Percentiles rank a stretch among this genome's conserved stretches.
Evolutionary conservation across 768 basidiomycete genomes (phyloP).

Genomic region (Auriscalpium microsporum): DNA sequence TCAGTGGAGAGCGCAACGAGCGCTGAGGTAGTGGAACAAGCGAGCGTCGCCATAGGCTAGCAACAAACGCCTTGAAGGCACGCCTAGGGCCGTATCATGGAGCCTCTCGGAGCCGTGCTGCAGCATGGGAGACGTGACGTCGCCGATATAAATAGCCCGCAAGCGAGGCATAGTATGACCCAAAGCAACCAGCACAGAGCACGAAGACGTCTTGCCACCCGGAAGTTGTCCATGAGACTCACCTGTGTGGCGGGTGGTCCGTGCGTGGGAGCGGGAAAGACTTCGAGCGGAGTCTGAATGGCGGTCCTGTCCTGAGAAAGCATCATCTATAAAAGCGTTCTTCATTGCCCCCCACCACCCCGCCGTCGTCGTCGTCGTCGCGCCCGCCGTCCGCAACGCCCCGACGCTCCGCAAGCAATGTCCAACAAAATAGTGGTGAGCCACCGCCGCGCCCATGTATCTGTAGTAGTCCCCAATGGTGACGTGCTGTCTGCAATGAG

Average conservation of each 20-base stretch:
- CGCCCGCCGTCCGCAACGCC: constrained; percentile 20
- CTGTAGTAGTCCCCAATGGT: constrained; percentile 42
- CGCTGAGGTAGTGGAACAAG: not conserved
- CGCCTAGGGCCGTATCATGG: no score
- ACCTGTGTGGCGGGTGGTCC: constrained; percentile 22
- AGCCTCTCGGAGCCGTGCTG: no score
- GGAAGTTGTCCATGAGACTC: no score
- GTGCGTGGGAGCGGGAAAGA: constrained; percentile 37
- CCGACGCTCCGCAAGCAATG: constrained; percentile 43
- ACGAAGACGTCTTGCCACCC: not conserved
- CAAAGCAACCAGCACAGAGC: no score
- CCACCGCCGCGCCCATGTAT: constrained; percentile 53
- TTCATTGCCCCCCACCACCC: constrained; percentile 26
- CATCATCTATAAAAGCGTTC: constrained; percentile 34
- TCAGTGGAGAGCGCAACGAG: not conserved
- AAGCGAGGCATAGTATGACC: no score
- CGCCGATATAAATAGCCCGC: no score
- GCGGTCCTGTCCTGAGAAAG: constrained; percentile 27
- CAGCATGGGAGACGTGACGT: no score
- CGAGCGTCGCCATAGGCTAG: no score
- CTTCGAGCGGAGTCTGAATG: constrained; percentile 36
- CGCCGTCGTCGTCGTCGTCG: constrained; percentile 23
- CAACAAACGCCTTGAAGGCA: no score
- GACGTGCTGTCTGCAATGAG: constrained; percentile 56
- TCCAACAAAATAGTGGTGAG: constrained; percentile 99